phyloP scores from a whole-genome alignment of 768 basidiomycete species.

The Chlorophyllum brunneum region DNA sequence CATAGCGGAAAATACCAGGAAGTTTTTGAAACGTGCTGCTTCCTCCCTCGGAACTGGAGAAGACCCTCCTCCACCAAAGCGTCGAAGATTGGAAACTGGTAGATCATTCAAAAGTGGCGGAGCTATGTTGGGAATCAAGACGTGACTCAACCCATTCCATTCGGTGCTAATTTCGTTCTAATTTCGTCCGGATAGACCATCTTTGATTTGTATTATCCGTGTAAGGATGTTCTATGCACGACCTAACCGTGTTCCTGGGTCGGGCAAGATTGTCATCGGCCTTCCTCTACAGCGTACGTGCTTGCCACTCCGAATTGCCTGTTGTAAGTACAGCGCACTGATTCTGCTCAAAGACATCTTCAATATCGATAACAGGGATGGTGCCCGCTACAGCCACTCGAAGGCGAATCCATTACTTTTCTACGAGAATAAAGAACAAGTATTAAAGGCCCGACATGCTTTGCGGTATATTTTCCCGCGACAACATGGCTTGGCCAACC shows the following conservation, averaged over 20 bases:
- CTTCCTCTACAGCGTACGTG: constrained; percentile 63
- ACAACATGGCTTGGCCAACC: constrained; percentile 64
- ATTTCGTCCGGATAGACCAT: constrained; percentile 35
- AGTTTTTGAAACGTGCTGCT: constrained; percentile 1
- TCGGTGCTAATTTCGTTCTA: background rate
- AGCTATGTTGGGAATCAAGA: background rate
- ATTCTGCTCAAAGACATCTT: constrained; percentile 50
- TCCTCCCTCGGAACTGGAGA: background rate
- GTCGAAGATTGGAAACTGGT: background rate
- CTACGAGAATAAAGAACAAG: constrained; percentile 39
- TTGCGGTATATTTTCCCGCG: constrained; percentile 85
- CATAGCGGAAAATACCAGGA: background rate
- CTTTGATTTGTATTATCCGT: constrained; percentile 50
- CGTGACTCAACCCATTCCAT: background rate
- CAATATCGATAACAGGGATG: constrained; percentile 34
- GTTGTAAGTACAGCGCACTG: constrained; percentile 2
- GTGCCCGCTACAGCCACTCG: background rate
- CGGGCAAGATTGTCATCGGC: constrained; percentile 52
- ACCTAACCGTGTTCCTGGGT: constrained; percentile 48
- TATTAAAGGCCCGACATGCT: constrained; percentile 53
- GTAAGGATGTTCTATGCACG: constrained; percentile 66
- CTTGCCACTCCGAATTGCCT: background rate
- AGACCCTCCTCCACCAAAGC: constrained; percentile 1
- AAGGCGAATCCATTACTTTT: background rate
- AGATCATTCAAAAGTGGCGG: background rate